A percentile compares a stretch with the other conserved stretches of the same genome.
Conservation (phyloP, 2,329 filamentous ascomycete genomes). For the Pestalotiopsis sp. region DNA sequence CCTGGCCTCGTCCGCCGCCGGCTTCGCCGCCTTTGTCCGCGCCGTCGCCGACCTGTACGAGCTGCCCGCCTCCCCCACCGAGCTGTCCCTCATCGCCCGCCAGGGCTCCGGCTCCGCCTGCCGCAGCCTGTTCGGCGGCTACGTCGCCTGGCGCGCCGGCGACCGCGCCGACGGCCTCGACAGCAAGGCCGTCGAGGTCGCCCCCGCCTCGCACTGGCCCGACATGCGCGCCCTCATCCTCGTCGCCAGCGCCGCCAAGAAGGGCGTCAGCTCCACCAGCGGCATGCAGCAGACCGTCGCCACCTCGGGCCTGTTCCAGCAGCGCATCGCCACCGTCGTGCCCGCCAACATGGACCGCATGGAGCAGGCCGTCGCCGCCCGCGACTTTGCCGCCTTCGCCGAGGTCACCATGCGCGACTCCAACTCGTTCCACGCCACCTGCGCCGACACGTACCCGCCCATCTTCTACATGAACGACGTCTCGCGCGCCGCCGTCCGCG, state of each 20-base stretch:
- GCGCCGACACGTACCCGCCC: slow-evolving; percentile 91
- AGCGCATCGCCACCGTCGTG: slow-evolving; percentile 74
- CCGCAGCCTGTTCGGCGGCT: slow-evolving; percentile 89
- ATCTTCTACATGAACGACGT: slow-evolving; percentile 99
- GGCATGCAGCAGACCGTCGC: slow-evolving; percentile 98
- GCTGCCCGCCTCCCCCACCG: slow-evolving; percentile 75
- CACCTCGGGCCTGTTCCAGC: slow-evolving; percentile 83
- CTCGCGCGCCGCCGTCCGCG: slow-evolving; percentile 79
- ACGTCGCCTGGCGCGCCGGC: slow-evolving; percentile 92
- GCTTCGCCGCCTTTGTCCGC: slow-evolving; percentile 71
- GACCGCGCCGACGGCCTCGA: slow-evolving; percentile 75
- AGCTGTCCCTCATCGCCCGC: slow-evolving; percentile 84
- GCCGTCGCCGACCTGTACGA: slow-evolving; percentile 91
- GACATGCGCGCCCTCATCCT: slow-evolving; percentile 90
- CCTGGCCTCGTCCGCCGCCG: slow-evolving; percentile 71
- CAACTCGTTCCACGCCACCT: slow-evolving; percentile 95
- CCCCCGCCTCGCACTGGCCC: slow-evolving; percentile 88
- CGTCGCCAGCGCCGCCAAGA: slow-evolving; percentile 91
- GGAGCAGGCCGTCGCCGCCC: slow-evolving; percentile 74
- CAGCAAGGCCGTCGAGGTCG: slow-evolving; percentile 84
- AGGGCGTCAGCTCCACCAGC: slow-evolving; percentile 87
- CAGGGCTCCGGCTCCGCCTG: slow-evolving; percentile 96
- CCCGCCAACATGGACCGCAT: slow-evolving; percentile 81
- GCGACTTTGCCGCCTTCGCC: slow-evolving; percentile 84
- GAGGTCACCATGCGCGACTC: slow-evolving; percentile 94